Percentiles rank a stretch among this genome's conserved stretches.
Conservation (phyloP, 805 yeast genomes). For the Maudiozyma pseudohumilis region DNA sequence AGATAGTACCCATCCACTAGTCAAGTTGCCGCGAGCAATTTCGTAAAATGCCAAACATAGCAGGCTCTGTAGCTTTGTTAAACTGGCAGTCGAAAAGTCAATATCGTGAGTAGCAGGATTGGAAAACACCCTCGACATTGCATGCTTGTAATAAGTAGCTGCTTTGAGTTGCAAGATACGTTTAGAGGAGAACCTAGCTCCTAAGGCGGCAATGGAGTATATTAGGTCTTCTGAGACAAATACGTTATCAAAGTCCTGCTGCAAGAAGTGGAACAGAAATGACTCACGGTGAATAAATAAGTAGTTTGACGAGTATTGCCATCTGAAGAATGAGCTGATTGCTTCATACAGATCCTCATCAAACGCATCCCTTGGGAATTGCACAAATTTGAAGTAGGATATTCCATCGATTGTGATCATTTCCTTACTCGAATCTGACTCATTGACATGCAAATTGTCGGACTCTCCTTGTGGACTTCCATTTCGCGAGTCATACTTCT, state of each 20-base stretch:
- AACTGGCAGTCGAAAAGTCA: not conserved
- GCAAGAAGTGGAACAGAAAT: not conserved
- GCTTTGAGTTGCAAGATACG: not conserved
- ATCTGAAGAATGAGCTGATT: not conserved
- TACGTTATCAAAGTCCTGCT: not conserved
- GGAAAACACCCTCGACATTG: not conserved
- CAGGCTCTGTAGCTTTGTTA: not conserved
- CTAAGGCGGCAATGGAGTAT: not conserved
- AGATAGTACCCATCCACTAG: not conserved
- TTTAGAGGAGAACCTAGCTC: not conserved
- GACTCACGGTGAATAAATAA: not conserved
- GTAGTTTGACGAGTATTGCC: not conserved
- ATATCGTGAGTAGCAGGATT: not conserved
- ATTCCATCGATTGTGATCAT: not conserved
- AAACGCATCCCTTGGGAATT: not conserved
- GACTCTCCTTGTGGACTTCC: not conserved
- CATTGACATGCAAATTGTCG: too few species aligned
- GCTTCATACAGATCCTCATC: not conserved
- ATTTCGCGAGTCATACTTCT: not conserved
- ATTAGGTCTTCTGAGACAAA: not conserved
- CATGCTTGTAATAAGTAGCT: not conserved
- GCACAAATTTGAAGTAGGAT: not conserved
- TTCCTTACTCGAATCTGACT: too few species aligned
- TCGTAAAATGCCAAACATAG: not conserved
- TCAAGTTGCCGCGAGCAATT: not conserved